phyloP scores from a whole-genome alignment of 2,329 filamentous ascomycete genomes.

The Cordyceps tenuipes region DNA sequence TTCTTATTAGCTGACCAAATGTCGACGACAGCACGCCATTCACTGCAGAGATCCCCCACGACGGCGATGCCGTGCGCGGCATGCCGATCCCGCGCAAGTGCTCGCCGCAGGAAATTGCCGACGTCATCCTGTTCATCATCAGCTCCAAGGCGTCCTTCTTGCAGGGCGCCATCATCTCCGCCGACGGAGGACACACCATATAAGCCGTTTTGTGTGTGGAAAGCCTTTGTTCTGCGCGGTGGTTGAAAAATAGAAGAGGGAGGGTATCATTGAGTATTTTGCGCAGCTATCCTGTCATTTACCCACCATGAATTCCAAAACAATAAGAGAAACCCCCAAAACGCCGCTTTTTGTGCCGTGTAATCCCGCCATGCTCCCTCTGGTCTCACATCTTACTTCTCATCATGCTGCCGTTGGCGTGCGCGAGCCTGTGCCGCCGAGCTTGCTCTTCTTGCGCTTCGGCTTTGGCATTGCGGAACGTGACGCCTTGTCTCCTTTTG shows the following conservation, averaged over 20 bases:
- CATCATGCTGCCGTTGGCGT: constrained; percentile 17
- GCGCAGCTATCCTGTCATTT: constrained; percentile 1
- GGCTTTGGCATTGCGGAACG: constrained; percentile 35
- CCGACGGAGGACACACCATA: constrained; percentile 38
- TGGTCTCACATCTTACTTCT: no score
- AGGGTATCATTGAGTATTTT: constrained; percentile 6
- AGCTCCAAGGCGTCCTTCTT: constrained; percentile 38
- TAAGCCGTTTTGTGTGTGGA: background rate
- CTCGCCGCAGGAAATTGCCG: constrained; percentile 37
- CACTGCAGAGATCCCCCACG: constrained; percentile 28
- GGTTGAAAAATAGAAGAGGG: background rate
- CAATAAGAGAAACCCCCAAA: background rate
- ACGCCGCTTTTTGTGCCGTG: background rate
- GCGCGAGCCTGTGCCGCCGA: constrained; percentile 26
- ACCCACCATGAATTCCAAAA: background rate
- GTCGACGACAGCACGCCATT: constrained; percentile 28
- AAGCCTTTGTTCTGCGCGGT: background rate
- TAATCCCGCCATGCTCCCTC: background rate
- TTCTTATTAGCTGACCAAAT: background rate
- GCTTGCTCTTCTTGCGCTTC: constrained; percentile 42
- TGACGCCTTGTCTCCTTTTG: constrained; percentile 36
- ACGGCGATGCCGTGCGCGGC: constrained; percentile 25
- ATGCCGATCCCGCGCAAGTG: constrained; percentile 32
- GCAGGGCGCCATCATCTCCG: constrained; percentile 33
- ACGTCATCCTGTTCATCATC: constrained; percentile 36